Evolutionary conservation across 805 yeast genomes (phyloP).

Genomic region (Saturnispora halmiae): DNA sequence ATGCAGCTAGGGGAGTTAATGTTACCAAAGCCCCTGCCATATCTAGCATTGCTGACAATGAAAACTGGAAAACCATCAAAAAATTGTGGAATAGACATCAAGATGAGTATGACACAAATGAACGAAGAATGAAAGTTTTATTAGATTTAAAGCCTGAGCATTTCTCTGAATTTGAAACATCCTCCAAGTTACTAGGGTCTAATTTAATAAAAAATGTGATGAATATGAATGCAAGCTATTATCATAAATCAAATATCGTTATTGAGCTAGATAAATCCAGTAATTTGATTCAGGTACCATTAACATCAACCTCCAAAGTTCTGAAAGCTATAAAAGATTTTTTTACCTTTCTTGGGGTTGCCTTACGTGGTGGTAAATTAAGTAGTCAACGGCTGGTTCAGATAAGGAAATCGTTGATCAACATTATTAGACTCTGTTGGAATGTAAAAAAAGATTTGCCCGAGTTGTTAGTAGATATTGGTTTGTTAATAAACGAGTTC

Average conservation of each 20-base stretch:
- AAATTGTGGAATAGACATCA: constrained; percentile 9
- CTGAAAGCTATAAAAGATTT: constrained; percentile 6
- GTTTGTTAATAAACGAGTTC: constrained; percentile 14
- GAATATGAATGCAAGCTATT: not conserved
- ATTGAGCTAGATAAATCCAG: constrained; percentile 5
- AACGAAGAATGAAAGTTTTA: constrained; percentile 5
- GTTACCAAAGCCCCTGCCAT: not conserved
- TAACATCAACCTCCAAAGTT: constrained; percentile 2
- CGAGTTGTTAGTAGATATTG: constrained; percentile 13
- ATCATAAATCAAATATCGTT: constrained; percentile 4
- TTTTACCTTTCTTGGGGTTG: constrained; percentile 7
- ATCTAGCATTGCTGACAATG: constrained; percentile 3
- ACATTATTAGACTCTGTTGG: constrained; percentile 22
- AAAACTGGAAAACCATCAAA: constrained; percentile 8
- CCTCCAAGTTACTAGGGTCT: constrained; percentile 8
- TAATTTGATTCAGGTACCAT: constrained; percentile 6
- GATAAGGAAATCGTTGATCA: constrained; percentile 21
- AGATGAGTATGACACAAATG: not conserved
- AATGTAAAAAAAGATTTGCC: constrained; percentile 12
- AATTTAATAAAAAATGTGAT: constrained; percentile 2
- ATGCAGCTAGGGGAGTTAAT: constrained; percentile 10
- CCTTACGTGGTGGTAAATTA: not conserved
- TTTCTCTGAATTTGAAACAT: constrained; percentile 1
- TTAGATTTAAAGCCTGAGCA: constrained; percentile 7
- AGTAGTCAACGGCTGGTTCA: constrained; percentile 7